Conservation (phyloP, 441 rosid genomes). For the Flueggea neowawraea region DNA sequence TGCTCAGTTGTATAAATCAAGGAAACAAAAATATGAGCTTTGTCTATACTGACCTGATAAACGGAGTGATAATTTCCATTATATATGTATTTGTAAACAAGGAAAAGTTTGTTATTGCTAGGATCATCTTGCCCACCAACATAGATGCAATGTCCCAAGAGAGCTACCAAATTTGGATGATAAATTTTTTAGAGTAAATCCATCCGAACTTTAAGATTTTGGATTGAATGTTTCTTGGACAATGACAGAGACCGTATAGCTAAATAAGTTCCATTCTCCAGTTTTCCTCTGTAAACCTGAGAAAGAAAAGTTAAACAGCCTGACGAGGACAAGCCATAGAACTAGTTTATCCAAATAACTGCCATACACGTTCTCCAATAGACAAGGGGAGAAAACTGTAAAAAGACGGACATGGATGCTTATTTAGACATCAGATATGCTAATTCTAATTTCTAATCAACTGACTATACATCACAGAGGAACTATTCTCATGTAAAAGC, state of each 20-base stretch:
- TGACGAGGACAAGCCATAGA: constrained; percentile 2
- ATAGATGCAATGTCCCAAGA: constrained; percentile 83
- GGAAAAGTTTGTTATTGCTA: constrained; percentile 49
- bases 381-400: too few species aligned
- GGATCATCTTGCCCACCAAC: constrained; percentile 44
- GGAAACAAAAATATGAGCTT: not conserved
- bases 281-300: constrained; percentile 82
- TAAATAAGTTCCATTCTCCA: constrained; percentile 69
- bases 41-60: constrained; percentile 61
- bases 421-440: too few species aligned
- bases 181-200: constrained; percentile 83
- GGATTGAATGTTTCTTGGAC: constrained; percentile 63
- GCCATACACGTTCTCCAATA: too few species aligned
- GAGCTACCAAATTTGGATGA: constrained; percentile 86
- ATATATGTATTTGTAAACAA: constrained; percentile 66
- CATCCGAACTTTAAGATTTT: constrained; percentile 63
- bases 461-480: too few species aligned
- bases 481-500: not conserved
- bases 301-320: constrained; percentile 14
- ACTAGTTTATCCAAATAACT: constrained; percentile 1
- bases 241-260: constrained; percentile 61
- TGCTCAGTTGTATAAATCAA: not conserved
- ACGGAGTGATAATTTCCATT: constrained; percentile 67
- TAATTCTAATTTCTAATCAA: too few species aligned
- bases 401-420: too few species aligned